phyloP scores from a whole-genome alignment of 192 early-diverging fungal species.

The Umbelopsis isabellina region DNA sequence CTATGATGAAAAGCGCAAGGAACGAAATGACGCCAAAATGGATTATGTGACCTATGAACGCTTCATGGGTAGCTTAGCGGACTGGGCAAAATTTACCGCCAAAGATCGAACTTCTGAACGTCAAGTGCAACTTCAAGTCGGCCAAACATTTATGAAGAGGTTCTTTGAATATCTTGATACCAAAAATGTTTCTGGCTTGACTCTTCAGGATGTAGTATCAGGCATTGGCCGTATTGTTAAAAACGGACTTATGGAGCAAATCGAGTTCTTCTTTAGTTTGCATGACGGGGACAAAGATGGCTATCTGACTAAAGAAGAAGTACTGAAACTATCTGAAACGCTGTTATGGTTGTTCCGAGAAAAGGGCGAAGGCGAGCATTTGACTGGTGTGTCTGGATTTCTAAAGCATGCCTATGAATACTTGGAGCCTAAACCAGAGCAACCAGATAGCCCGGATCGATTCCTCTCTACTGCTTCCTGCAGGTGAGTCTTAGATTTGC shows the following conservation, averaged over 20 bases:
- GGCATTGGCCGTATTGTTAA: slow-evolving; percentile 67
- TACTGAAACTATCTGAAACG: slow-evolving; percentile 84
- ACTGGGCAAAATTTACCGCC: slow-evolving; percentile 58
- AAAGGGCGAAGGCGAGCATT: slow-evolving; percentile 16
- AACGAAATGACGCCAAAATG: slow-evolving; percentile 52
- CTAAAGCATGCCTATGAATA: slow-evolving; percentile 13
- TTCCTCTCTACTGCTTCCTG: neutral
- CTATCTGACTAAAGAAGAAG: slow-evolving; percentile 71
- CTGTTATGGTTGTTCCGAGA: slow-evolving; percentile 76
- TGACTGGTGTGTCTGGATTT: slow-evolving; percentile 8
- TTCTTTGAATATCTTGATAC: slow-evolving; percentile 23
- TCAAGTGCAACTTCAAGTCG: neutral
- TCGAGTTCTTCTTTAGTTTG: slow-evolving; percentile 83
- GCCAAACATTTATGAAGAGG: slow-evolving; percentile 28
- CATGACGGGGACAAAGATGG: slow-evolving; percentile 74
- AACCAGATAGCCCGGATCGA: neutral
- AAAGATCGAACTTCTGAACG: slow-evolving; percentile 13
- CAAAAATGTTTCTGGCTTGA: slow-evolving; percentile 37
- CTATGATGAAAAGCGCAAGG: slow-evolving; percentile 50
- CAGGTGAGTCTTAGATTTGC: neutral
- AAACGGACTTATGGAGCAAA: slow-evolving; percentile 75
- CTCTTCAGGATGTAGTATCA: slow-evolving; percentile 71
- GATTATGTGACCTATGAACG: slow-evolving; percentile 74
- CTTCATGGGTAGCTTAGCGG: slow-evolving; percentile 73
- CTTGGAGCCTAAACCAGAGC: neutral